phyloP scores from a whole-genome alignment of 1,139 yeast species.

The Hansenula sp. region DNA sequence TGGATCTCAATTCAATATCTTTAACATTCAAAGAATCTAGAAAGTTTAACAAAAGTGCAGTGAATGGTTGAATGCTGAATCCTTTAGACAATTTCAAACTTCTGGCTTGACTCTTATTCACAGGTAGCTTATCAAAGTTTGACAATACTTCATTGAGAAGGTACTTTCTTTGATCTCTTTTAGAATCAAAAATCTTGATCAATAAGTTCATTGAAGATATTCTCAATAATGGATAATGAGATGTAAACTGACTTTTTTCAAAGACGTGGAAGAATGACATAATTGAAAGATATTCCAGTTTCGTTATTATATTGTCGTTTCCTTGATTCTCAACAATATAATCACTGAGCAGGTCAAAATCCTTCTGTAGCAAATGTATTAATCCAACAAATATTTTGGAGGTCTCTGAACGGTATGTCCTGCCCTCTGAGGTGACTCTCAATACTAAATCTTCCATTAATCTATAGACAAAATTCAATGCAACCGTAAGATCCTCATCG shows the following conservation, averaged over 20 bases:
- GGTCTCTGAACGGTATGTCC: constrained; percentile 1
- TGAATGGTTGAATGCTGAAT: constrained; percentile 42
- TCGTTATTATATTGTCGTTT: constrained; percentile 46
- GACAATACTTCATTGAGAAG: constrained; percentile 58
- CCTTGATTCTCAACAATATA: constrained; percentile 24
- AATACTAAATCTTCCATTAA: constrained; percentile 34
- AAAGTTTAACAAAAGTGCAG: constrained; percentile 42
- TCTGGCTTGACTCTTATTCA: constrained; percentile 38
- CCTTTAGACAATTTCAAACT: constrained; percentile 43
- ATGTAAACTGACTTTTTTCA: constrained; percentile 9
- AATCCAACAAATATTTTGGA: constrained; percentile 9
- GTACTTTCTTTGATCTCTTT: constrained; percentile 52
- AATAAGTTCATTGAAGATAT: constrained; percentile 36
- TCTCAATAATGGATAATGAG: constrained; percentile 24
- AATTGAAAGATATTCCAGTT: constrained; percentile 45
- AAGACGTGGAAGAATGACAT: constrained; percentile 31
- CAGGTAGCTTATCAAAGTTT: constrained; percentile 45
- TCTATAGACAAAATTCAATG: constrained; percentile 36
- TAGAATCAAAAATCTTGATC: constrained; percentile 39
- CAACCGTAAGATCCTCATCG: constrained; percentile 39
- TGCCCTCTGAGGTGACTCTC: constrained; percentile 13
- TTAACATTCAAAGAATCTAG: constrained; percentile 38
- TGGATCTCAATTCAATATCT: constrained; percentile 16
- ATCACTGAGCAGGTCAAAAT: constrained; percentile 15
- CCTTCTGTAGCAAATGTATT: constrained; percentile 14